phyloP scores from a whole-genome alignment of 2,329 filamentous ascomycete genomes.

The Hypoxylon sp. region DNA sequence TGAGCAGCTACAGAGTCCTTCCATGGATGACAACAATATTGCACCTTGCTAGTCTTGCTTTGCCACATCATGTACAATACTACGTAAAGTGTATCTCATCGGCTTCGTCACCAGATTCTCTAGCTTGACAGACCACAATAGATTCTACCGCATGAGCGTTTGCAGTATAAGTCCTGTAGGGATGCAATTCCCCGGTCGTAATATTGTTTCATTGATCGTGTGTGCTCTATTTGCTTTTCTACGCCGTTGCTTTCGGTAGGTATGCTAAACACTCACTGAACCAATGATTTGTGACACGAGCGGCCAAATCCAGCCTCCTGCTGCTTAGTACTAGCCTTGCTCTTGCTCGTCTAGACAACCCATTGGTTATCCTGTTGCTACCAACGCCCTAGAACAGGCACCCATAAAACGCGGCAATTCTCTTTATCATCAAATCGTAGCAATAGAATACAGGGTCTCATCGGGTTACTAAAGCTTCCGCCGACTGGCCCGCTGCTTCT shows the following conservation, averaged over 20 bases:
- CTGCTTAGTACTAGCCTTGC: not conserved
- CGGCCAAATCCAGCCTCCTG: not conserved
- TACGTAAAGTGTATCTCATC: slow-evolving; percentile 13
- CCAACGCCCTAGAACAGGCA: not conserved
- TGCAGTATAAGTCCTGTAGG: not conserved
- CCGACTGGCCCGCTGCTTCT: slow-evolving; percentile 65
- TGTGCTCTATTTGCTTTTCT: not conserved
- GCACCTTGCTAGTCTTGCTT: slow-evolving; percentile 1
- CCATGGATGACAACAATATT: not conserved
- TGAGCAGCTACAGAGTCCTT: not conserved
- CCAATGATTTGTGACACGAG: not conserved
- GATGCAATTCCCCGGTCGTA: not conserved
- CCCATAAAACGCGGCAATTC: not conserved
- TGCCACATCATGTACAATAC: slow-evolving; percentile 25
- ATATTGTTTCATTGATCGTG: slow-evolving; percentile 6
- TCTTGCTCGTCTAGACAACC: not conserved
- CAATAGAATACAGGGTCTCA: not conserved
- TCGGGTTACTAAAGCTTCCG: slow-evolving; percentile 62
- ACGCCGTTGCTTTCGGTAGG: not conserved
- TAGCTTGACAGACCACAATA: slow-evolving; percentile 4
- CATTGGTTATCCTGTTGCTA: not conserved
- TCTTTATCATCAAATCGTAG: not conserved
- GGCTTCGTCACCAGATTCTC: not conserved
- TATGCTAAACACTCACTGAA: not conserved
- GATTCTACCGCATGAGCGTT: slow-evolving; percentile 13